phyloP scores from a whole-genome alignment of 2,329 filamentous ascomycete species.

The Knoxdaviesia capensis region DNA sequence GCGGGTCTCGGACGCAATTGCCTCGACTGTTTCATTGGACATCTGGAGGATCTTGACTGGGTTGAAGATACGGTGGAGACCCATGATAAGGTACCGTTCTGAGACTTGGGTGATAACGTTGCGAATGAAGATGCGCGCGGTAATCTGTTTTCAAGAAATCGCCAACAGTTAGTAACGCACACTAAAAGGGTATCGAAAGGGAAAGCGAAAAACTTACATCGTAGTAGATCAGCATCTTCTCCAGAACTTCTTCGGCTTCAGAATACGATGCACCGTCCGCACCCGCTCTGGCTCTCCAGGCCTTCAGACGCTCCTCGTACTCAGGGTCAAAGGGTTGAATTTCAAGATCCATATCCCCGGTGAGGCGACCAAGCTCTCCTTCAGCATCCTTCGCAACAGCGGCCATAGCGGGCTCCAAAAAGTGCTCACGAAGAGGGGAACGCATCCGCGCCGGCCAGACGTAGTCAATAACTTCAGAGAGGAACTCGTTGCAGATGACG shows the following conservation, averaged over 20 bases:
- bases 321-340: conserved; percentile 32
- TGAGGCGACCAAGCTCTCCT: conserved; percentile 22
- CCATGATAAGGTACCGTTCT: conserved; percentile 28
- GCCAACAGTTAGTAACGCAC: background rate
- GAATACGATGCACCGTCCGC: conserved; percentile 24
- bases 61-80: conserved; percentile 30
- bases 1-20: conserved; percentile 31
- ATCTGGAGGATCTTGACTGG: conserved; percentile 29
- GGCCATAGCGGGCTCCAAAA: conserved; percentile 27
- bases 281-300: conserved; percentile 22
- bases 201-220: conserved; percentile 10
- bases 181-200: background rate
- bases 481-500: conserved; percentile 32
- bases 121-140: conserved; percentile 28
- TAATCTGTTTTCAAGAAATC: conserved; percentile 11
- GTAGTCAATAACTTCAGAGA: conserved; percentile 28
- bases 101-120: conserved; percentile 32
- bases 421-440: conserved; percentile 25
- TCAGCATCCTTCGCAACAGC: conserved; percentile 24
- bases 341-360: conserved; percentile 29
- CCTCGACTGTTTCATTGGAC: conserved; percentile 22
- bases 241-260: conserved; percentile 30
- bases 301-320: conserved; percentile 27
- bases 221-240: conserved; percentile 36
- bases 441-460: conserved; percentile 30